Evolutionary conservation across 495 filamentous ascomycete species (phyloP).

Genomic region (Hyphodiscus hymeniophilus): DNA sequence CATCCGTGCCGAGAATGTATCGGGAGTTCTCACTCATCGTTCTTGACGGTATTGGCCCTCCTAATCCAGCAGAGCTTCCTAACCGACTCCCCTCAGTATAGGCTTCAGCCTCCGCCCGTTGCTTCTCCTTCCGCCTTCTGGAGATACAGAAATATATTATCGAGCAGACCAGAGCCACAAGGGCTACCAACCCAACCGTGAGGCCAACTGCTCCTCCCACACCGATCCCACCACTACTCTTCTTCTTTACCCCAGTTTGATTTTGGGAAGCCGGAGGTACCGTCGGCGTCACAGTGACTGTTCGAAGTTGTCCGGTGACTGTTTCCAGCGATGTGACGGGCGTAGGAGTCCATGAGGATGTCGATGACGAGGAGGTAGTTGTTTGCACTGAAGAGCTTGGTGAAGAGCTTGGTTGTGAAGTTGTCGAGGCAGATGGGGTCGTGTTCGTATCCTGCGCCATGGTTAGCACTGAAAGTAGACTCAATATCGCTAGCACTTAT

Average conservation of each 20-base stretch:
- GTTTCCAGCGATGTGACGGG: conserved; percentile 40
- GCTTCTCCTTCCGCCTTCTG: conserved; percentile 1
- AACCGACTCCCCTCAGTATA: conserved; percentile 7
- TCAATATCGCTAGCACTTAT: background rate
- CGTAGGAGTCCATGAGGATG: conserved; percentile 29
- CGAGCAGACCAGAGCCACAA: conserved; percentile 11
- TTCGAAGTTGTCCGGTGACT: conserved; percentile 37
- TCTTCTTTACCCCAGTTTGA: background rate
- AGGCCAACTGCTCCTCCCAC: conserved; percentile 30
- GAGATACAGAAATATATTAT: conserved; percentile 15
- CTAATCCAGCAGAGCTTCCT: conserved; percentile 11
- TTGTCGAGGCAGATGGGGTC: background rate
- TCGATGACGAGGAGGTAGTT: conserved; percentile 19
- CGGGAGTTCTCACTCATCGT: conserved; percentile 24
- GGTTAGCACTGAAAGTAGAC: conserved; percentile 8
- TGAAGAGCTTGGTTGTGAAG: conserved; percentile 1
- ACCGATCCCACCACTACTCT: conserved; percentile 17
- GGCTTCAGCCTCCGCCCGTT: conserved; percentile 7
- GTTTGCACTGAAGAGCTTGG: conserved; percentile 7
- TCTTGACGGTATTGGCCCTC: conserved; percentile 11
- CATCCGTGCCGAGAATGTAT: conserved; percentile 24
- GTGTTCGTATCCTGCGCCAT: background rate
- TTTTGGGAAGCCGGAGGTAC: conserved; percentile 19
- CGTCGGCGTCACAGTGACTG: conserved; percentile 42
- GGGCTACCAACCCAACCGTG: conserved; percentile 23